Evolutionary conservation across 306 rosid species (phyloP).

Genomic region (Benincasa hispida): DNA sequence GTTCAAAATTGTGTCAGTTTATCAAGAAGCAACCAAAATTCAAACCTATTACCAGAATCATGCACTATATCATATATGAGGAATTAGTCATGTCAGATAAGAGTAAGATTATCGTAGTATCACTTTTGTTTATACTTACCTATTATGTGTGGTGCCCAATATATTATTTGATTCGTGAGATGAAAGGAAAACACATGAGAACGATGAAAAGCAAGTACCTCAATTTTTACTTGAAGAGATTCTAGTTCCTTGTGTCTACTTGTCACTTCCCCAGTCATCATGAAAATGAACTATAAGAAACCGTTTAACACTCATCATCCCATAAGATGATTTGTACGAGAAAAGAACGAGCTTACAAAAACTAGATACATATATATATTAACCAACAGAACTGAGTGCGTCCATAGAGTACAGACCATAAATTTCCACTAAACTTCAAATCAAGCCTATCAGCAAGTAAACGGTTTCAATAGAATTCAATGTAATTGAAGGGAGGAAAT

Average conservation of each 20-base stretch:
- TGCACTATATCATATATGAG: background rate
- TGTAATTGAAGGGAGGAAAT: conserved; percentile 11
- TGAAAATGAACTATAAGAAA: conserved; percentile 49
- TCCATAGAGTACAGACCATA: background rate
- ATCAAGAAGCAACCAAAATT: background rate
- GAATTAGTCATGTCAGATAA: background rate
- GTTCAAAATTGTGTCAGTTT: background rate
- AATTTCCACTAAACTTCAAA: background rate
- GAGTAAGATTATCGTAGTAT: background rate
- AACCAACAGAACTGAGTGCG: background rate
- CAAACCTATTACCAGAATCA: background rate
- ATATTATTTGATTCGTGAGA: background rate
- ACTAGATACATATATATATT: background rate
- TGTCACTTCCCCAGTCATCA: conserved; percentile 28
- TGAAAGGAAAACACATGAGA: background rate
- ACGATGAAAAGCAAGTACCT: conserved; percentile 29
- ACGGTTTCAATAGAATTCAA: background rate
- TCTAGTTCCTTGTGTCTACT: conserved; percentile 22
- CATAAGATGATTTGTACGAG: conserved; percentile 7
- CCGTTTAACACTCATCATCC: conserved; percentile 14
- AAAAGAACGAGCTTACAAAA: conserved; percentile 3
- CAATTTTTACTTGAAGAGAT: conserved; percentile 33
- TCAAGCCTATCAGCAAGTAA: background rate
- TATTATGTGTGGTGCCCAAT: background rate
- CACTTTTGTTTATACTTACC: background rate